phyloP scores from a whole-genome alignment of 352 stramenopile genomes.

The Phytophthora sojae region DNA sequence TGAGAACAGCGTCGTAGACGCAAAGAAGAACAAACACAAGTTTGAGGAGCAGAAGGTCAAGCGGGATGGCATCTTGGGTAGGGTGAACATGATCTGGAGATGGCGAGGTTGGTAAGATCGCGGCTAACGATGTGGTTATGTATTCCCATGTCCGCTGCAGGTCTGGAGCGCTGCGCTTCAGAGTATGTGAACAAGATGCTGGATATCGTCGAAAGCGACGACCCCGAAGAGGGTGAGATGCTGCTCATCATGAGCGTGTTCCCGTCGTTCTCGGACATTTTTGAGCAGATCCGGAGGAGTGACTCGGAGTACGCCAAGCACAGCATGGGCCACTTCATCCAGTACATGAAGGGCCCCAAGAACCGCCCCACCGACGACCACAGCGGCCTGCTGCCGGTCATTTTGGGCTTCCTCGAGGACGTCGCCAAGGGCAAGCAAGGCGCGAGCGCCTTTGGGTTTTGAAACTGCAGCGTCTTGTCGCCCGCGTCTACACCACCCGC shows the following conservation, averaged over 20 bases:
- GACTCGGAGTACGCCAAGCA: conserved; percentile 87
- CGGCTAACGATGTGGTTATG: conserved; percentile 8
- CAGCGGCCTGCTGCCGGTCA: conserved; percentile 76
- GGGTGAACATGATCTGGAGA: conserved; percentile 2
- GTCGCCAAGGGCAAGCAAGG: conserved; percentile 66
- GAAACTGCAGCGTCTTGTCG: conserved; percentile 43
- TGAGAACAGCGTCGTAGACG: conserved; percentile 73
- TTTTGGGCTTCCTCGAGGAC: conserved; percentile 80
- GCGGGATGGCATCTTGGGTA: conserved; percentile 82
- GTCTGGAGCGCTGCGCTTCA: conserved; percentile 84
- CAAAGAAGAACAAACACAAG: conserved; percentile 78
- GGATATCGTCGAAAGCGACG: conserved; percentile 80
- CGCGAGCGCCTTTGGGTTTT: conserved; percentile 82
- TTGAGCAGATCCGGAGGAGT: conserved; percentile 79
- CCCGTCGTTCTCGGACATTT: conserved; percentile 90
- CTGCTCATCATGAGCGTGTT: conserved; percentile 87
- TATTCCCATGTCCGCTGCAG: conserved; percentile 28
- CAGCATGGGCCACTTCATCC: conserved; percentile 87
- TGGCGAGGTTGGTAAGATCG: neutral
- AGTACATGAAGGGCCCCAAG: conserved; percentile 84
- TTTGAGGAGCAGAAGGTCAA: conserved; percentile 88
- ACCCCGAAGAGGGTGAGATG: conserved; percentile 83
- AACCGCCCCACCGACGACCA: conserved; percentile 82
- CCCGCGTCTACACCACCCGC: conserved; percentile 27
- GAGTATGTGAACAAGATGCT: conserved; percentile 91